A percentile compares a stretch with the other conserved stretches of the same genome.
Evolutionary conservation across 306 rosid genomes (phyloP).

Genomic region (Vachellia pachyceras): DNA sequence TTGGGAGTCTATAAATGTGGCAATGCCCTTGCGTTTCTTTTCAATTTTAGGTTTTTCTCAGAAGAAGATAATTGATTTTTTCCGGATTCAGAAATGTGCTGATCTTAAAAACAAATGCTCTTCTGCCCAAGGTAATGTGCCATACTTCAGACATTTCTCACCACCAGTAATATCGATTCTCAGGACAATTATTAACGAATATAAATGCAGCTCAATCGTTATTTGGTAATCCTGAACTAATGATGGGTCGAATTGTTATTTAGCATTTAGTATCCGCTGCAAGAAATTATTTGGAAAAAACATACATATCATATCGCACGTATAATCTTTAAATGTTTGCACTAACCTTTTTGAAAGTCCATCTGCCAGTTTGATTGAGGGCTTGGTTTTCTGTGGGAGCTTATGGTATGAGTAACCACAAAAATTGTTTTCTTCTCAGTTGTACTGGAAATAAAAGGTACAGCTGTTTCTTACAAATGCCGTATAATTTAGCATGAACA

Average conservation of each 20-base stretch:
- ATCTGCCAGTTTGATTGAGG: constrained; percentile 17
- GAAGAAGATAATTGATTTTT: constrained; percentile 74
- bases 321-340: constrained; percentile 7
- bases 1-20: constrained; percentile 32
- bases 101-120: constrained; percentile 27
- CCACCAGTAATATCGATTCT: neutral
- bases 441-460: constrained; percentile 5
- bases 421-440: constrained; percentile 25
- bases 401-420: constrained; percentile 23
- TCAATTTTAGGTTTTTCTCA: constrained; percentile 65
- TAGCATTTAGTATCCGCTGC: constrained; percentile 10
- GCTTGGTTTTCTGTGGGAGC: constrained; percentile 19
- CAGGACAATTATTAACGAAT: constrained; percentile 8
- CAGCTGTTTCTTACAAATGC: constrained; percentile 8
- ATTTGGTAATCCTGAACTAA: constrained; percentile 4
- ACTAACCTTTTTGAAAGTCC: constrained; percentile 20
- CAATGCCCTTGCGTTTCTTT: constrained; percentile 35
- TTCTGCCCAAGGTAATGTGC: constrained; percentile 58
- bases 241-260: constrained; percentile 35
- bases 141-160: constrained; percentile 5
- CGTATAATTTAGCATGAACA: neutral
- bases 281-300: neutral
- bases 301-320: neutral
- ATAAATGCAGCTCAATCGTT: constrained; percentile 10
- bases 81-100: constrained; percentile 60